Percentiles rank a stretch among this genome's conserved stretches.
These are phyloP conservation scores for Plenodomus biglobosus DNA, from an alignment of 2,329 filamentous ascomycete species.

Conservation along the genomic window DNA sequence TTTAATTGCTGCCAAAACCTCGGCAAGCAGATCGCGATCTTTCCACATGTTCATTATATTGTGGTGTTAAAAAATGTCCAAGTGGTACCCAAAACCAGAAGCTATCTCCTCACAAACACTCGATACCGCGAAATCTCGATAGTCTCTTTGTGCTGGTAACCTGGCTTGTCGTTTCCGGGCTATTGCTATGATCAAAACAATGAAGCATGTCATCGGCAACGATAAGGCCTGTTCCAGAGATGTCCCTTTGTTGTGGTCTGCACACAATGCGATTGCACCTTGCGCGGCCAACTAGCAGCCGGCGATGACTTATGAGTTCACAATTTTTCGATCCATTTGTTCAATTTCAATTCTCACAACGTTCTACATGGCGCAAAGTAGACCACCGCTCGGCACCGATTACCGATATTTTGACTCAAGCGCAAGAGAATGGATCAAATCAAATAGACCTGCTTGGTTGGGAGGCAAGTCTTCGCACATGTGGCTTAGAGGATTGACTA, in stretches of 20 bases:
- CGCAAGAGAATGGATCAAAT: not conserved
- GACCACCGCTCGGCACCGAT: not conserved
- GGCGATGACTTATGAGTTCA: no score
- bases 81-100: no score
- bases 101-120: no score
- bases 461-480: not conserved
- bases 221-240: not conserved
- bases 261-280: not conserved
- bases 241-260: not conserved
- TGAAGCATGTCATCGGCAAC: not conserved
- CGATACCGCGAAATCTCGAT: no score
- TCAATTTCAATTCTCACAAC: no score
- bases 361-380: not conserved
- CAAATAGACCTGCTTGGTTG: not conserved
- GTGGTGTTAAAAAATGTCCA: no score
- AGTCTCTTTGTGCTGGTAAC: not conserved
- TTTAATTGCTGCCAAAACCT: no score
- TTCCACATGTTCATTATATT: no score
- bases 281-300: no score
- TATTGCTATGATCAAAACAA: not conserved
- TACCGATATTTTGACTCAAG: not conserved
- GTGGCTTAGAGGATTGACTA: no score
- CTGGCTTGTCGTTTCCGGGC: not conserved
- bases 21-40: no score
- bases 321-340: no score